Evolutionary conservation across 345 rosid genomes (phyloP).

Genomic region (Microthlaspi erraticum): DNA sequence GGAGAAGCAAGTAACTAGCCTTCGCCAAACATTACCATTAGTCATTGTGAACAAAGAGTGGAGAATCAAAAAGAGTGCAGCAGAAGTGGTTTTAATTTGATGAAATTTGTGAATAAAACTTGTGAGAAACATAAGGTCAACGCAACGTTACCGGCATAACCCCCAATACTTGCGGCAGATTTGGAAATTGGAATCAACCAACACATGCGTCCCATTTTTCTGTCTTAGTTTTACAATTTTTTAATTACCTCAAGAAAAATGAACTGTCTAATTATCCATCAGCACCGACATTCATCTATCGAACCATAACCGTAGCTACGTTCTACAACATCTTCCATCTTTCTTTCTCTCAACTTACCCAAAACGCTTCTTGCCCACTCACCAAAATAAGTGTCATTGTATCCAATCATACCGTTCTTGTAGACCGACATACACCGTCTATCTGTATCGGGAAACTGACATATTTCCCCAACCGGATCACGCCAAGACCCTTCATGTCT

Average conservation of each 20-base stretch:
- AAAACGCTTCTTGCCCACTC: slow-evolving; percentile 64
- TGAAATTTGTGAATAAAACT: background rate
- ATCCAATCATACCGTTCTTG: slow-evolving; percentile 66
- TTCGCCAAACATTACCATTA: background rate
- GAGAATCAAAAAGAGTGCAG: background rate
- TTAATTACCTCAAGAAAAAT: background rate
- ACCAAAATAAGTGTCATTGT: slow-evolving; percentile 54
- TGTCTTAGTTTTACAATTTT: slow-evolving; percentile 17
- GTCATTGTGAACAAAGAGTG: background rate
- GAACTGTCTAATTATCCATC: background rate
- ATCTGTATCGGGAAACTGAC: slow-evolving; percentile 62
- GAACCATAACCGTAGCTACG: slow-evolving; percentile 1
- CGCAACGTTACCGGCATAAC: slow-evolving; percentile 3
- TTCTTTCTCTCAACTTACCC: slow-evolving; percentile 44
- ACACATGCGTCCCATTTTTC: slow-evolving; percentile 30
- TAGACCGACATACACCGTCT: slow-evolving; percentile 75
- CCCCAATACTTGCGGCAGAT: background rate
- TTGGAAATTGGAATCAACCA: slow-evolving; percentile 19
- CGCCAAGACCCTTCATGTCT: slow-evolving; percentile 75
- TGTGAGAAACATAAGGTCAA: slow-evolving; percentile 13
- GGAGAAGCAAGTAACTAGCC: slow-evolving; percentile 22
- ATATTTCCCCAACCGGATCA: slow-evolving; percentile 61
- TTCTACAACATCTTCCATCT: slow-evolving; percentile 33
- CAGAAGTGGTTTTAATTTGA: background rate
- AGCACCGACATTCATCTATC: slow-evolving; percentile 14